phyloP scores from a whole-genome alignment of 1,139 yeast species.

The Zygoascus hellenicus region DNA sequence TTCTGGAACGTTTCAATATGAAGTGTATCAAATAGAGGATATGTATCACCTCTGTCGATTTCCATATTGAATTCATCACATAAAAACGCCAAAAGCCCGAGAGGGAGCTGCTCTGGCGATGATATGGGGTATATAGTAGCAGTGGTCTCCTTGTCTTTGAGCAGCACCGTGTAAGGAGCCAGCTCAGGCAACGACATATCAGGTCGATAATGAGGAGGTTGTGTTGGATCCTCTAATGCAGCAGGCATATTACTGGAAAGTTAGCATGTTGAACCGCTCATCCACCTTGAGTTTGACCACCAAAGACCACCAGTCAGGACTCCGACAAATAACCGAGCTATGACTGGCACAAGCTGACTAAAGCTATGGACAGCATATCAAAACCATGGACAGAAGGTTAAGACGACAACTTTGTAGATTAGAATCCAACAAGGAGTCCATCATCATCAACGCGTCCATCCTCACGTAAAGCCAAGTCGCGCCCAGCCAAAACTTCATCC shows the following conservation, averaged over 20 bases:
- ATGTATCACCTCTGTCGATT: slow-evolving; percentile 80
- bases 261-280: neutral
- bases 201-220: slow-evolving; percentile 41
- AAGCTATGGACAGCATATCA: too few relatives aligned
- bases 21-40: slow-evolving; percentile 75
- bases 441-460: too few relatives aligned
- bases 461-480: too few relatives aligned
- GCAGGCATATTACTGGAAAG: slow-evolving; percentile 30
- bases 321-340: neutral
- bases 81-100: slow-evolving; percentile 68
- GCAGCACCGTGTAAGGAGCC: slow-evolving; percentile 49
- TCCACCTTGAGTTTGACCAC: neutral
- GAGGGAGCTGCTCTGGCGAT: slow-evolving; percentile 58
- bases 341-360: neutral
- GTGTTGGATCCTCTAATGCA: slow-evolving; percentile 40
- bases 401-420: too few relatives aligned
- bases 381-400: too few relatives aligned
- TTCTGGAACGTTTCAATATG: slow-evolving; percentile 66
- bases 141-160: slow-evolving; percentile 83
- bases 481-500: too few relatives aligned
- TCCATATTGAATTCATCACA: slow-evolving; percentile 94
- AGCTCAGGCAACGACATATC: slow-evolving; percentile 32
- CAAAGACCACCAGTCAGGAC: neutral
- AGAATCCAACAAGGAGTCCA: too few relatives aligned
- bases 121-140: slow-evolving; percentile 89